phyloP scores from a whole-genome alignment of 1,284 basidiomycete species.

The Puccinia triticina region DNA sequence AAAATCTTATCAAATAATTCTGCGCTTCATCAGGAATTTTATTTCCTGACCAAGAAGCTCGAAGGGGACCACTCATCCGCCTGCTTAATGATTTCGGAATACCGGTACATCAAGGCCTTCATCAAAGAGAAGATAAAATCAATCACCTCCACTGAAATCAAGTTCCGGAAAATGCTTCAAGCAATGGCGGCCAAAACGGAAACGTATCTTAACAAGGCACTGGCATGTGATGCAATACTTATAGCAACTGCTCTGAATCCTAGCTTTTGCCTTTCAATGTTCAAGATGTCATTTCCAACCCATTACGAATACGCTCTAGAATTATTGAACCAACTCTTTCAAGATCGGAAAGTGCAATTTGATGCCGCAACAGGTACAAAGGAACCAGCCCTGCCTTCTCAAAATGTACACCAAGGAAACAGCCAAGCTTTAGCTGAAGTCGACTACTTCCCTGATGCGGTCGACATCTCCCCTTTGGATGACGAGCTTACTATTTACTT shows the following conservation, averaged over 20 bases:
- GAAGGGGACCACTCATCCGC: too few relatives aligned
- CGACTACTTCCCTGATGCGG: too few relatives aligned
- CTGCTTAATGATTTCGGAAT: too few relatives aligned
- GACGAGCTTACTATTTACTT: too few relatives aligned
- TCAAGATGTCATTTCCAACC: neutral
- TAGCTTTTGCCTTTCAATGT: neutral
- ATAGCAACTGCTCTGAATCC: conserved; percentile 13
- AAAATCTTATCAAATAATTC: neutral
- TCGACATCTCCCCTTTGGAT: too few relatives aligned
- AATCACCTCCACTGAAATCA: neutral
- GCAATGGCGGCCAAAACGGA: neutral
- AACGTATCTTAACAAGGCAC: conserved; percentile 2
- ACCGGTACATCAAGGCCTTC: too few relatives aligned
- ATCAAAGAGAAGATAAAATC: too few relatives aligned
- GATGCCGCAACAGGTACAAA: neutral
- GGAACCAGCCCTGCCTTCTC: too few relatives aligned
- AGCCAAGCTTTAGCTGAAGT: too few relatives aligned
- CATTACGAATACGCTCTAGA: neutral
- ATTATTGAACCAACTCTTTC: neutral
- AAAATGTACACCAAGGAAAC: neutral
- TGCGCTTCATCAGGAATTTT: neutral
- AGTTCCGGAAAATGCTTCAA: neutral
- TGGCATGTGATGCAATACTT: neutral
- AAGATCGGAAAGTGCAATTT: neutral
- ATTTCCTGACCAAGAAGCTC: too few relatives aligned